Percentiles rank a stretch among this genome's conserved stretches.
These are phyloP conservation scores for Celoporthe dispersa DNA, from an alignment of 2,329 filamentous ascomycete genomes.

Conservation along the genomic window DNA sequence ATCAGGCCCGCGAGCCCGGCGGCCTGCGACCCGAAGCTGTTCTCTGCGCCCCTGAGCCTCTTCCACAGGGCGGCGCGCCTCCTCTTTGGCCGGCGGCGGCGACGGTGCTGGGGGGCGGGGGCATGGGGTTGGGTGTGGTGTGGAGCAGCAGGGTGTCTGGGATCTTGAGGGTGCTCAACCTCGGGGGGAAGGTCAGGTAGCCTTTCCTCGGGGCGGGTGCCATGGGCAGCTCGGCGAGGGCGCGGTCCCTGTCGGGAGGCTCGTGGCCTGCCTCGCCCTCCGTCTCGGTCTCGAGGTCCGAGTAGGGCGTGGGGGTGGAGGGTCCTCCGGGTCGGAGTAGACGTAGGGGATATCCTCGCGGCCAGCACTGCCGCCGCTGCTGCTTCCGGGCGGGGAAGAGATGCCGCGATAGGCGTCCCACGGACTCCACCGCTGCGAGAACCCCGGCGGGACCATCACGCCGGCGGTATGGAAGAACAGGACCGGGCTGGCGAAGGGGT, in stretches of 20 bases:
- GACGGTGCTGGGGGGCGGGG: slow-evolving; percentile 25
- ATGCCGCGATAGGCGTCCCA: not conserved
- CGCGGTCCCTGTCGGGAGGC: not conserved
- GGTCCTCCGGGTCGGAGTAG: slow-evolving; percentile 27
- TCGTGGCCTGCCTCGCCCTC: slow-evolving; percentile 12
- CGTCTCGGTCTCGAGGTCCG: slow-evolving; percentile 9
- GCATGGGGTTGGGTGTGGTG: slow-evolving; percentile 38
- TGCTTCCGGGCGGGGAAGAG: not conserved
- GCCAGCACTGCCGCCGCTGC: not conserved
- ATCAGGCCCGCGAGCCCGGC: slow-evolving; percentile 52
- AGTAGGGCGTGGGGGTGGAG: slow-evolving; percentile 4
- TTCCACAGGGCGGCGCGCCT: slow-evolving; percentile 21
- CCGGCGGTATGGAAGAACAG: slow-evolving; percentile 63
- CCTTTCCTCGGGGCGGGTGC: slow-evolving; percentile 45
- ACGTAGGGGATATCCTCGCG: slow-evolving; percentile 21
- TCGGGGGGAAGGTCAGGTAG: slow-evolving; percentile 53
- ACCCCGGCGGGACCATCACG: slow-evolving; percentile 49
- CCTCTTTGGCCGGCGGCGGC: slow-evolving; percentile 30
- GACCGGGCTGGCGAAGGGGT: slow-evolving; percentile 62
- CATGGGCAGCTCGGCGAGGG: not conserved
- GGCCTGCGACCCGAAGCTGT: slow-evolving; percentile 54
- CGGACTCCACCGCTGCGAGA: slow-evolving; percentile 35
- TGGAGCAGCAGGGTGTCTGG: slow-evolving; percentile 56
- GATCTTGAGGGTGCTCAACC: slow-evolving; percentile 51
- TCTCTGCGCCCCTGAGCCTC: slow-evolving; percentile 35